Percentiles rank a stretch among this genome's conserved stretches.
Evolutionary conservation across 2,329 filamentous ascomycete genomes (phyloP).

Genomic region (Cercospora brassicicola): DNA sequence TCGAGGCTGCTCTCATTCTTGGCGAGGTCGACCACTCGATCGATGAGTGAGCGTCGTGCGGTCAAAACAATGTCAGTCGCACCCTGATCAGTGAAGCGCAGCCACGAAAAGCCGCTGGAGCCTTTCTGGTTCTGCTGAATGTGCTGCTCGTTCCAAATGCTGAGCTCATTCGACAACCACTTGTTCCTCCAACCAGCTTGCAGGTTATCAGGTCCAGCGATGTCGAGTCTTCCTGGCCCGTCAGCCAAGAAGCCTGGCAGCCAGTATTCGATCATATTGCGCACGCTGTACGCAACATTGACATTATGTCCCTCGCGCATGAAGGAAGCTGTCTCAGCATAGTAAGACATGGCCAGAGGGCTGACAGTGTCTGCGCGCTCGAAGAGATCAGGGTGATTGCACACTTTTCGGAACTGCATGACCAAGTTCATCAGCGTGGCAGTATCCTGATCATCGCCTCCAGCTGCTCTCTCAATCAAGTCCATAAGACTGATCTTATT

Average conservation of each 20-base stretch:
- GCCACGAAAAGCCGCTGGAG: constrained; percentile 73
- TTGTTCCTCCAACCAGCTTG: constrained; percentile 77
- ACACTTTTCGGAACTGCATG: constrained; percentile 99
- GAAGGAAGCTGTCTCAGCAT: constrained; percentile 94
- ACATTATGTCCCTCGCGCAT: constrained; percentile 81
- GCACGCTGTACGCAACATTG: constrained; percentile 80
- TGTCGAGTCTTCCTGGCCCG: constrained; percentile 73
- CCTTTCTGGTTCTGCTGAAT: constrained; percentile 63
- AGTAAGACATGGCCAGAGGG: constrained; percentile 78
- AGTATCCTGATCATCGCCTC: constrained; percentile 91
- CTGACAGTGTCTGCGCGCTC: constrained; percentile 90
- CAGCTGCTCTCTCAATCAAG: constrained; percentile 91
- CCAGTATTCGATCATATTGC: constrained; percentile 80
- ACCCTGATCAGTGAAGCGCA: constrained; percentile 80
- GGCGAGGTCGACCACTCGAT: constrained; percentile 66
- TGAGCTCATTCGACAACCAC: constrained; percentile 78
- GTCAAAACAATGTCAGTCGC: constrained; percentile 69
- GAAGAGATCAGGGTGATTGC: constrained; percentile 96
- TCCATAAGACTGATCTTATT: constrained; percentile 99
- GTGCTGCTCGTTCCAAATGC: constrained; percentile 82
- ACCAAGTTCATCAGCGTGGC: constrained; percentile 98
- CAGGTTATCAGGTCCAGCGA: constrained; percentile 70
- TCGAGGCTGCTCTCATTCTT: constrained; percentile 58
- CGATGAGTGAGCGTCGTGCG: constrained; percentile 69
- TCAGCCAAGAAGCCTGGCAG: constrained; percentile 80